These are phyloP conservation scores for Penicillium sp. DNA, from an alignment of 2,329 filamentous ascomycete genomes.

Conservation along the genomic window DNA sequence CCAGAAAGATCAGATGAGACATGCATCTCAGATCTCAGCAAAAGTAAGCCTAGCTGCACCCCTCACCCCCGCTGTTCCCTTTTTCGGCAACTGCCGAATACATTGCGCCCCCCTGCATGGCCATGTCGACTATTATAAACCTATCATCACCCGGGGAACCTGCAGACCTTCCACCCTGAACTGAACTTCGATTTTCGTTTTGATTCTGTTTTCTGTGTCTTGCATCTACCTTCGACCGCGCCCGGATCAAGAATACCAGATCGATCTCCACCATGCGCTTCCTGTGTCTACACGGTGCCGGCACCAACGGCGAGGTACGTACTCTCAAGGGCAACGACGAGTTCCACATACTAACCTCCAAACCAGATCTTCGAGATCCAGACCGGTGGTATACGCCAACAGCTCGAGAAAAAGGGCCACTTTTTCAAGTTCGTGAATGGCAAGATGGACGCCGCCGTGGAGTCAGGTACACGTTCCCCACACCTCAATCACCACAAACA, in stretches of 20 bases:
- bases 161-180: no score
- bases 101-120: not conserved
- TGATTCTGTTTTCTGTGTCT: not conserved
- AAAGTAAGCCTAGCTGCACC: not conserved
- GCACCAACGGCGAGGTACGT: conserved; percentile 33
- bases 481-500: not conserved
- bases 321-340: not conserved
- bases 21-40: not conserved
- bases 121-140: not conserved
- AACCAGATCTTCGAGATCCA: conserved; percentile 35
- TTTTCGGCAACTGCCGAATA: not conserved
- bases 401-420: conserved; percentile 28
- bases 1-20: not conserved
- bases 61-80: not conserved
- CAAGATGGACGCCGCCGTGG: conserved; percentile 21
- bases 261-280: conserved; percentile 27
- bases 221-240: not conserved
- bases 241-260: not conserved
- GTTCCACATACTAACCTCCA: not conserved
- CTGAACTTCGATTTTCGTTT: not conserved
- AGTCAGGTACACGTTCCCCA: conserved; percentile 23
- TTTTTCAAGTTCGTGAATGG: conserved; percentile 32
- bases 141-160: not conserved
- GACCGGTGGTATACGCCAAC: conserved; percentile 30
- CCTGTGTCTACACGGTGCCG: conserved; percentile 33